Percentiles rank a stretch among this genome's conserved stretches.
Conservation (phyloP, 805 yeast species). For the Metschnikowia koreensis region DNA sequence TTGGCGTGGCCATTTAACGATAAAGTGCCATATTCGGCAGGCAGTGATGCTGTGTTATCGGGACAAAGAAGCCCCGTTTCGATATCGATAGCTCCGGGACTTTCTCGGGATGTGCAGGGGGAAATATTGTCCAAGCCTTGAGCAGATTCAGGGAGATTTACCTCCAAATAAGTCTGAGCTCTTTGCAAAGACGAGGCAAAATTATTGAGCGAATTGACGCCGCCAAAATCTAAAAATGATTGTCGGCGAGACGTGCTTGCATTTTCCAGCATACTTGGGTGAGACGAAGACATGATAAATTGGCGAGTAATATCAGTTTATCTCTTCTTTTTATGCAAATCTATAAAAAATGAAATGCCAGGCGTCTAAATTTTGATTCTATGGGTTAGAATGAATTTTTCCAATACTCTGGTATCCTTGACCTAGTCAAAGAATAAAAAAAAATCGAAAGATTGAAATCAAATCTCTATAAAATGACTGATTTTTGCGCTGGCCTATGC, state of each 20-base stretch:
- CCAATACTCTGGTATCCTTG: neutral
- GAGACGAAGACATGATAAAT: neutral
- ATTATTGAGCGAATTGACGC: slow-evolving; percentile 36
- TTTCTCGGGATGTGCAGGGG: slow-evolving; percentile 16
- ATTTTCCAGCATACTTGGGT: neutral
- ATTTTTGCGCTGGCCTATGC: too few relatives aligned
- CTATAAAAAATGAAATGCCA: neutral
- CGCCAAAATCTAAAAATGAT: slow-evolving; percentile 35
- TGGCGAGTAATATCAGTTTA: neutral
- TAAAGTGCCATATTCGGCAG: neutral
- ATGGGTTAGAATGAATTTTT: neutral
- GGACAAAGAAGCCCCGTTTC: slow-evolving; percentile 1
- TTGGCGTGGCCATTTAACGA: neutral
- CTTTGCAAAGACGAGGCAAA: slow-evolving; percentile 41
- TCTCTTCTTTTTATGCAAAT: neutral
- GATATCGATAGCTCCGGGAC: neutral
- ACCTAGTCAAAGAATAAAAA: neutral
- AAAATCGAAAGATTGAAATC: too few relatives aligned
- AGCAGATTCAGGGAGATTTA: neutral
- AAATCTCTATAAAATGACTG: too few relatives aligned
- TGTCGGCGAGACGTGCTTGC: slow-evolving; percentile 17
- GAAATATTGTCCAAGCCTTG: slow-evolving; percentile 8
- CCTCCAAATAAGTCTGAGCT: slow-evolving; percentile 27
- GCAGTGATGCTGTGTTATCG: neutral
- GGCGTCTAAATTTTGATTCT: neutral